Percentiles rank a stretch among this genome's conserved stretches.
These are phyloP conservation scores for Tuber indicum DNA, from an alignment of 495 filamentous ascomycete genomes.

Conservation along the genomic window DNA sequence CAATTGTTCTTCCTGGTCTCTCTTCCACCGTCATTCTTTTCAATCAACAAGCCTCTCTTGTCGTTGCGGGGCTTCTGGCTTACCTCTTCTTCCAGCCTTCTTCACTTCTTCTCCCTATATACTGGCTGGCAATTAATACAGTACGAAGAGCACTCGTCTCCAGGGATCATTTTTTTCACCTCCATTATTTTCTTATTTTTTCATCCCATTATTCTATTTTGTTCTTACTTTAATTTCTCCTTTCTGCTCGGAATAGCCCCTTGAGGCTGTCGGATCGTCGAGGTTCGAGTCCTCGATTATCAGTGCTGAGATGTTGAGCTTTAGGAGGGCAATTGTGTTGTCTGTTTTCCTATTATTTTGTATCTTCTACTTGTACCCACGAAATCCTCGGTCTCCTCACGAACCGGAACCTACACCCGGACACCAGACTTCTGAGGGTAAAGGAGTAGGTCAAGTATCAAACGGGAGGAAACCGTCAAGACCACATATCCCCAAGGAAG, in stretches of 20 bases:
- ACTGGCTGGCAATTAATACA: constrained; percentile 2
- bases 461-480: background rate
- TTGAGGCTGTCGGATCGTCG: background rate
- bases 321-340: constrained; percentile 30
- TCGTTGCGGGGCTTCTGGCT: background rate
- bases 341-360: constrained; percentile 27
- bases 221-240: background rate
- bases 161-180: background rate
- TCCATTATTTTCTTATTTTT: background rate
- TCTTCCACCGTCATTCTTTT: background rate
- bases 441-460: background rate
- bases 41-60: background rate
- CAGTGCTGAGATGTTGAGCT: constrained; percentile 45
- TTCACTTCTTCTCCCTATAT: constrained; percentile 2
- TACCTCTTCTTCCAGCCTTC: background rate
- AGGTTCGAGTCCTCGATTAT: background rate
- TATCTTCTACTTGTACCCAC: constrained; percentile 35
- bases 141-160: constrained; percentile 2
- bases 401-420: constrained; percentile 21
- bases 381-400: constrained; percentile 13
- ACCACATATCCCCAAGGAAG: constrained; percentile 14
- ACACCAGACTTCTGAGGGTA: background rate
- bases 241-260: background rate
- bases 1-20: background rate
- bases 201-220: background rate